A percentile compares a stretch with the other conserved stretches of the same genome.
These are phyloP conservation scores for Cladophialophora chaetospira DNA, from an alignment of 2,329 filamentous ascomycete species.

Conservation along the genomic window DNA sequence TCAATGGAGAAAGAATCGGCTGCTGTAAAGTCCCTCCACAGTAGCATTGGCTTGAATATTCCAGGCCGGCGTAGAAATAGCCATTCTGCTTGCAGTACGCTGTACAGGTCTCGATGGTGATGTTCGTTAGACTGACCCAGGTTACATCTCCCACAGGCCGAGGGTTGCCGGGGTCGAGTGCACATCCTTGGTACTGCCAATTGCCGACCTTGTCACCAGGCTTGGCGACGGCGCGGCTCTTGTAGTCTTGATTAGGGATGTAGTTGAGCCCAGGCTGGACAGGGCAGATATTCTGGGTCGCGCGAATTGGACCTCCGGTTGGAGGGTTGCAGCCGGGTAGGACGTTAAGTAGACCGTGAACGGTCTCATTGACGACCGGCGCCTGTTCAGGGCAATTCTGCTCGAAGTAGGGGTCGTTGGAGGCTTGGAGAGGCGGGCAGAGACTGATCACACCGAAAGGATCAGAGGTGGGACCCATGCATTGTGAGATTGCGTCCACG, in stretches of 20 bases:
- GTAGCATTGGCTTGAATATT: conserved; percentile 31
- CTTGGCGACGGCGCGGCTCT: conserved; percentile 57
- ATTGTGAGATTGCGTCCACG: conserved; percentile 68
- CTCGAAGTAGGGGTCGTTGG: conserved; percentile 21
- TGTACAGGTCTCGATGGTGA: conserved; percentile 46
- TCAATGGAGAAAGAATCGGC: conserved; percentile 14
- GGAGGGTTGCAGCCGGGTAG: conserved; percentile 35
- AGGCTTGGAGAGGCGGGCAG: conserved; percentile 29
- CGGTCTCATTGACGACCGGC: conserved; percentile 37
- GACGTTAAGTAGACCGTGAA: conserved; percentile 27
- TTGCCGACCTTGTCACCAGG: conserved; percentile 38
- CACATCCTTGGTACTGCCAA: conserved; percentile 26
- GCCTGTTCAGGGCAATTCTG: conserved; percentile 30
- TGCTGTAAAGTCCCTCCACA: conserved; percentile 27
- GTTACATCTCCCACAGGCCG: conserved; percentile 16
- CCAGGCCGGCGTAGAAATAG: conserved; percentile 32
- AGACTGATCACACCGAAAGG: conserved; percentile 22
- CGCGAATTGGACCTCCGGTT: conserved; percentile 40
- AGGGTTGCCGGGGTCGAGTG: conserved; percentile 22
- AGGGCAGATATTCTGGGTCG: conserved; percentile 29
- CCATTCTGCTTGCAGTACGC: conserved; percentile 29
- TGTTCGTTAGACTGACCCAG: conserved; percentile 52
- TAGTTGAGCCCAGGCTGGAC: conserved; percentile 30
- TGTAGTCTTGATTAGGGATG: conserved; percentile 50
- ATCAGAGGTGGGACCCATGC: conserved; percentile 59